Evolutionary conservation across 768 basidiomycete species (phyloP), one percentile per base, ranked within the genome.

Genomic region (Coprinopsis sp.): DNA sequence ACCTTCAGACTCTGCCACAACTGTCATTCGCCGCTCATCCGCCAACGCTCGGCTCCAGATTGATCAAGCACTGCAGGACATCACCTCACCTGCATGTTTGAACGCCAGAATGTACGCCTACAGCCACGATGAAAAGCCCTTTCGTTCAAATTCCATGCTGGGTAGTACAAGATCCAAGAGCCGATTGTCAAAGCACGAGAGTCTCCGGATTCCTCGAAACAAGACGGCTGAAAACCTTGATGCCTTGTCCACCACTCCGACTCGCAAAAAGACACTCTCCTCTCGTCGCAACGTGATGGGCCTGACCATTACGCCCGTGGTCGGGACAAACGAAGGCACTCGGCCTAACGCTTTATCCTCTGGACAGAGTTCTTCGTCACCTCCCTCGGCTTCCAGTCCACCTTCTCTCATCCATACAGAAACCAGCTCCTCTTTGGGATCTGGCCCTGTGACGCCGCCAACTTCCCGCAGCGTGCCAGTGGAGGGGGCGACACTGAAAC

Each of bases 61-160:
- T 41, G 92, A 95, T 56, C 78, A 84, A 34, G 82, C 81, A 10
- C 68, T 97, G 14, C 73, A 77, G 37, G 93, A 95, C 57, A 80
- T 96, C 47, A 81, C 86, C 54, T 92, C 91, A 10, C 81, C 84
- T 49, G 70, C 72, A 19, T 86, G 87, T 52, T 64, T 84, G 22
- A 73, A 77, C 2, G 86, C 84, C 13, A 78, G 93, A 33, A 76
- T 74, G 37, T 74, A 84, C 44, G 83, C 84, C 6, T 76, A 70
- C 44, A 70, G 73, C 31, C 78, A 75, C 47, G 82, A 83, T 44
- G 78, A 81, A 56, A 78, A 79, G 49, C 67, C 87, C 42, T 84
- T 84, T 42, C 73, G 77, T 45, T 78, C 82, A 13, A 73, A 71
- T 49, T 82, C 83, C 22, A 76, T 73, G 16, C 66, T 85, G 33